Evolutionary conservation across 139 green algal species (phyloP).

Genomic region (Micractinium conductrix): DNA sequence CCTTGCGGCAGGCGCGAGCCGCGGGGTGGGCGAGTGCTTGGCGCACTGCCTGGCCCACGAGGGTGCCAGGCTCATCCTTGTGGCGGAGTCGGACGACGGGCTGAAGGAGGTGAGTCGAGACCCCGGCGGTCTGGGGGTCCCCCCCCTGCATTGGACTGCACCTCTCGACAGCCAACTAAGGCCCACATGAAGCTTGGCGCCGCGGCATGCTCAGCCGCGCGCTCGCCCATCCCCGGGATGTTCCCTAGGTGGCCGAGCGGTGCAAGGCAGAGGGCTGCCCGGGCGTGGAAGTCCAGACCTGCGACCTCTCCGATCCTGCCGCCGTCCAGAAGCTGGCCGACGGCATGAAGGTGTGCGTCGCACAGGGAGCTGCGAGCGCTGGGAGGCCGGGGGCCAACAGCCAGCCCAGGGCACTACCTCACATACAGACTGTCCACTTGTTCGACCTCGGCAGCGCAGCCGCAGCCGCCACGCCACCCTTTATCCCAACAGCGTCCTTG

Average conservation of each 20-base stretch:
- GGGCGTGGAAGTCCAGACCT: neutral
- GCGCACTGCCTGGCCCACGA: slow-evolving; percentile 26
- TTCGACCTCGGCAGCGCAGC: too few species aligned
- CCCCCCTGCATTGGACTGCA: neutral
- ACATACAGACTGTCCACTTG: too few species aligned
- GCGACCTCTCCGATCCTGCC: slow-evolving; percentile 19
- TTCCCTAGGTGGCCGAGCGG: neutral
- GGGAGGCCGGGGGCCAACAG: too few species aligned
- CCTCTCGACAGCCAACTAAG: neutral
- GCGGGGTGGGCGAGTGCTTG: slow-evolving; percentile 33
- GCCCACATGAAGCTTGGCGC: too few species aligned
- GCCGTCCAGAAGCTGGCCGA: slow-evolving; percentile 8
- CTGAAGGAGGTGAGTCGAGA: slow-evolving; percentile 18
- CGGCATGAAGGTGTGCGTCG: too few species aligned
- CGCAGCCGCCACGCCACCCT: too few species aligned
- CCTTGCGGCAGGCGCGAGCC: slow-evolving; percentile 36
- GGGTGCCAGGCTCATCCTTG: slow-evolving; percentile 21
- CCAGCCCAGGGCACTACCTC: too few species aligned
- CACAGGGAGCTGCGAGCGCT: too few species aligned
- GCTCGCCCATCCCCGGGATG: neutral
- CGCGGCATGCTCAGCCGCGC: neutral
- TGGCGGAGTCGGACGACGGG: slow-evolving; percentile 12
- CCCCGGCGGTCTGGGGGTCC: neutral
- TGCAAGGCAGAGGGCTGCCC: slow-evolving; percentile 4
- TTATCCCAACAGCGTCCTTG: too few species aligned